Evolutionary conservation across 2,329 filamentous ascomycete genomes (phyloP).

Genomic region (Lachnellula cervina): DNA sequence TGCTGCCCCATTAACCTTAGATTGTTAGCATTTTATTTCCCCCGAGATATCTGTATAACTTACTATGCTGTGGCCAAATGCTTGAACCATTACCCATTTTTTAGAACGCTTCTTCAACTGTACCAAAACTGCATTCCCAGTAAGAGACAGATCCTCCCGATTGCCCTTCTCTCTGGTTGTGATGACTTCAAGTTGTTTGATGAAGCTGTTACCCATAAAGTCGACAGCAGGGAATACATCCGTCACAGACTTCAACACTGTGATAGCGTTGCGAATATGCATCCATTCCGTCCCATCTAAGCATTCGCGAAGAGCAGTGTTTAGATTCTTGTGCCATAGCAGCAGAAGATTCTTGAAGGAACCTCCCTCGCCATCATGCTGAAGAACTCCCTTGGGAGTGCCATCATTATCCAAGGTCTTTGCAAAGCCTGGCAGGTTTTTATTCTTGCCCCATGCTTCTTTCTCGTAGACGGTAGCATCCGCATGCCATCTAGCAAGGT

Average conservation of each 20-base stretch:
- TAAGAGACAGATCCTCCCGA: slow-evolving; percentile 69
- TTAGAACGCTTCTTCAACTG: slow-evolving; percentile 62
- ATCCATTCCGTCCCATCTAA: slow-evolving; percentile 86
- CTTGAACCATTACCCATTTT: slow-evolving; percentile 70
- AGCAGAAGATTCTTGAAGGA: slow-evolving; percentile 77
- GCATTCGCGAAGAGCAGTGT: slow-evolving; percentile 74
- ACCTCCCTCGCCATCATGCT: slow-evolving; percentile 66
- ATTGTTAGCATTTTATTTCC: not conserved
- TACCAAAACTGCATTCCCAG: slow-evolving; percentile 66
- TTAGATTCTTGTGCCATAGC: slow-evolving; percentile 84
- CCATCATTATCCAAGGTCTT: slow-evolving; percentile 66
- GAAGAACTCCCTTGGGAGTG: slow-evolving; percentile 66
- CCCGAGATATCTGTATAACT: slow-evolving; percentile 24
- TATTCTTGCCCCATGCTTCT: slow-evolving; percentile 66
- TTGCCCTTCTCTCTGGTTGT: slow-evolving; percentile 57
- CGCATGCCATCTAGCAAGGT: slow-evolving; percentile 79
- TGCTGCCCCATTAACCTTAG: slow-evolving; percentile 1
- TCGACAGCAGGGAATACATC: slow-evolving; percentile 84
- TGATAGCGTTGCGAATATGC: slow-evolving; percentile 95
- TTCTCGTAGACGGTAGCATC: slow-evolving; percentile 74
- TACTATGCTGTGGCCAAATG: slow-evolving; percentile 63
- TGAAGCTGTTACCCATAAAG: slow-evolving; percentile 71
- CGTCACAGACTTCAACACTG: slow-evolving; percentile 74
- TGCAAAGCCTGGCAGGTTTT: slow-evolving; percentile 72
- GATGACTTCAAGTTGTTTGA: slow-evolving; percentile 61